Percentiles rank a stretch among this genome's conserved stretches.
phyloP scores from a whole-genome alignment of 495 filamentous ascomycete species.

The Cercophora sp. region DNA sequence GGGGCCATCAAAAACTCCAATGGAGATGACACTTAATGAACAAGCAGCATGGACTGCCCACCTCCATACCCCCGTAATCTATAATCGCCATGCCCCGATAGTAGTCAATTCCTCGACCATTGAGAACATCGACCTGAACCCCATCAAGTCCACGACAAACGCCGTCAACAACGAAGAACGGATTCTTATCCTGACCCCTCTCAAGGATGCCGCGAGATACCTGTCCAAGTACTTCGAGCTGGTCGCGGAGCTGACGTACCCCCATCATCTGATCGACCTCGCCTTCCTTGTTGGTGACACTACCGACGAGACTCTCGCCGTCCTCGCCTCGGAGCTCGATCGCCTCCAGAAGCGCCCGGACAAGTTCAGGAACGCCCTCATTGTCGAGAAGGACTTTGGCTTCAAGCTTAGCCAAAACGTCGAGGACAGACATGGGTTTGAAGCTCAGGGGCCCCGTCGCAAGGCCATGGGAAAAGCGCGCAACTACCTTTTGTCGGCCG shows the following conservation, averaged over 20 bases:
- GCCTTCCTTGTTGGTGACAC: slow-evolving; percentile 92
- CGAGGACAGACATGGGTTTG: slow-evolving; percentile 77
- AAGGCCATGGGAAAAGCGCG: slow-evolving; percentile 86
- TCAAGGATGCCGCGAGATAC: slow-evolving; percentile 81
- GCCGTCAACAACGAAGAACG: slow-evolving; percentile 77
- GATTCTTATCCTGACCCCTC: slow-evolving; percentile 89
- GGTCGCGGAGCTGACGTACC: slow-evolving; percentile 83
- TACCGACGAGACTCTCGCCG: slow-evolving; percentile 81
- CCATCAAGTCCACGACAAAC: slow-evolving; percentile 73
- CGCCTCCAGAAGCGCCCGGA: slow-evolving; percentile 81
- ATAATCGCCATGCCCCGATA: slow-evolving; percentile 88
- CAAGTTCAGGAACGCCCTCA: slow-evolving; percentile 75
- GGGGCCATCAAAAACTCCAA: slow-evolving; percentile 86
- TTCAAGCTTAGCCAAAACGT: slow-evolving; percentile 65
- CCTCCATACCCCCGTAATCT: slow-evolving; percentile 85
- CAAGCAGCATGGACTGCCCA: slow-evolving; percentile 85
- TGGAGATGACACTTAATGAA: slow-evolving; percentile 89
- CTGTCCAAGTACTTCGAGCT: slow-evolving; percentile 91
- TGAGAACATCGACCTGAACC: slow-evolving; percentile 75
- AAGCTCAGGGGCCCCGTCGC: slow-evolving; percentile 82
- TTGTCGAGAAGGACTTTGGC: slow-evolving; percentile 90
- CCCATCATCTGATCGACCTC: slow-evolving; percentile 91
- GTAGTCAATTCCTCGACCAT: slow-evolving; percentile 80
- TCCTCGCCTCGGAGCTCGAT: slow-evolving; percentile 74
- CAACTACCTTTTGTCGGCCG: slow-evolving; percentile 83